Evolutionary conservation across 2,329 filamentous ascomycete species (phyloP).

Genomic region (Pezicula radicicola): DNA sequence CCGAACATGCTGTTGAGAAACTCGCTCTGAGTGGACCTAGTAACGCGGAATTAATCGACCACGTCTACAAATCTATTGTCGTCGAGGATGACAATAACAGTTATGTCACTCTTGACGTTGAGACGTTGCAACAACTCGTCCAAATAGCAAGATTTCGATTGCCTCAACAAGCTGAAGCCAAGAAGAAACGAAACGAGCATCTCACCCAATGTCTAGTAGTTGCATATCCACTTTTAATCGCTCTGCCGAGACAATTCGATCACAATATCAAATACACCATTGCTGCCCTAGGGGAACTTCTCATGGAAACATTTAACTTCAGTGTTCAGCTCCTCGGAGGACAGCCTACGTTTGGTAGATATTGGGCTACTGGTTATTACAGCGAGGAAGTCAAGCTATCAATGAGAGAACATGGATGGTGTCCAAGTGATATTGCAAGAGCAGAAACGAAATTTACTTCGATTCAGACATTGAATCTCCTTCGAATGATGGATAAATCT

Average conservation of each 20-base stretch:
- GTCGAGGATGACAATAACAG: too few relatives aligned
- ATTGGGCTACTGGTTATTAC: not conserved
- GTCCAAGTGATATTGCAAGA: slow-evolving; percentile 26
- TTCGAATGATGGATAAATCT: slow-evolving; percentile 21
- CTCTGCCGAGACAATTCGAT: slow-evolving; percentile 16
- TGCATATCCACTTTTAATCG: not conserved
- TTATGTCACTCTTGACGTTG: not conserved
- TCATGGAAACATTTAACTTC: slow-evolving; percentile 3
- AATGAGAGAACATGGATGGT: slow-evolving; percentile 30
- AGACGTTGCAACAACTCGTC: not conserved
- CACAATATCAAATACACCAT: slow-evolving; percentile 25
- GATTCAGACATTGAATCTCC: slow-evolving; percentile 21
- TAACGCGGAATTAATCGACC: too few relatives aligned
- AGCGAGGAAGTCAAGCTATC: slow-evolving; percentile 17
- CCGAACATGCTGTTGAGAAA: too few relatives aligned
- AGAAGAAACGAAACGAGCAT: slow-evolving; percentile 3
- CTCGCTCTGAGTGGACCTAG: too few relatives aligned
- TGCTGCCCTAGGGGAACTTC: slow-evolving; percentile 25
- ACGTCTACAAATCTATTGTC: too few relatives aligned
- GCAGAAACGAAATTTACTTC: slow-evolving; percentile 4
- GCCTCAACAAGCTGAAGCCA: not conserved
- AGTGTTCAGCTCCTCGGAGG: slow-evolving; percentile 1
- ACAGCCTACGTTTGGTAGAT: not conserved
- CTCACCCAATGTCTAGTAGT: not conserved
- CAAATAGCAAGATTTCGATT: not conserved